Base-by-base conservation (phyloP, 164 flowering plant species). In the Vitis cinerea region DNA sequence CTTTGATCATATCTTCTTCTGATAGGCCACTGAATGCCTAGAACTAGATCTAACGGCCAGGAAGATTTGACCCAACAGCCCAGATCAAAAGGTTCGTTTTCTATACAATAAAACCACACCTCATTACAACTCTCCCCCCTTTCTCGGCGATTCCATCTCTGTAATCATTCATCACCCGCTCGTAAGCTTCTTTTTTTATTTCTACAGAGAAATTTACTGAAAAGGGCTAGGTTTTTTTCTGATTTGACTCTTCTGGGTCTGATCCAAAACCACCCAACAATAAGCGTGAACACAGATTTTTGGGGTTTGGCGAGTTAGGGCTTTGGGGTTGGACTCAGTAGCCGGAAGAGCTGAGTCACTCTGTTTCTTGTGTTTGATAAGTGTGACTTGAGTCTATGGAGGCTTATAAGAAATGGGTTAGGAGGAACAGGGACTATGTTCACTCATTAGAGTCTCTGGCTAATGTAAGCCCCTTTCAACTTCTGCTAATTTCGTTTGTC, bases 391-490 rank as follows among this genome's bases (percentile, higher is more conserved):
- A 55, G 68, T 69, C 68, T 30, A 96, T 96, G 99, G 99, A 96
- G 74, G 88, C 84, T 70, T 96, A 93, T 73, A 89, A 83, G 85
- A 84, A 70, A 62, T 96, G 98, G 98, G 95, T 96, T 52, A 69
- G 96, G 68, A 83, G 79, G 81, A 96, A 93, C 76, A 90, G 80
- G 69, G 98, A 92, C 16, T 92, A 81, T 69, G 93, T 93, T 5
- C 94, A 87, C 72, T 89, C 97, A n/a, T 54, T 96, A 73, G 97
- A 88, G 71, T 91, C 98, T 75, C 83, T 96, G n/a, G 95, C 97
- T 72, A 96, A 85, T 80, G 99, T 96, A 83, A 89, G 87, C 56
- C 72, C 52, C 27, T 31, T 11, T 61, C n/a, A 30, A 55, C 17
- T 57, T 47, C 54, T 44, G n/a, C 1, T 65, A 14, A 17, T 52